Conservation (phyloP, 2,329 filamentous ascomycete genomes). For the Apiospora kogelbergensis region DNA sequence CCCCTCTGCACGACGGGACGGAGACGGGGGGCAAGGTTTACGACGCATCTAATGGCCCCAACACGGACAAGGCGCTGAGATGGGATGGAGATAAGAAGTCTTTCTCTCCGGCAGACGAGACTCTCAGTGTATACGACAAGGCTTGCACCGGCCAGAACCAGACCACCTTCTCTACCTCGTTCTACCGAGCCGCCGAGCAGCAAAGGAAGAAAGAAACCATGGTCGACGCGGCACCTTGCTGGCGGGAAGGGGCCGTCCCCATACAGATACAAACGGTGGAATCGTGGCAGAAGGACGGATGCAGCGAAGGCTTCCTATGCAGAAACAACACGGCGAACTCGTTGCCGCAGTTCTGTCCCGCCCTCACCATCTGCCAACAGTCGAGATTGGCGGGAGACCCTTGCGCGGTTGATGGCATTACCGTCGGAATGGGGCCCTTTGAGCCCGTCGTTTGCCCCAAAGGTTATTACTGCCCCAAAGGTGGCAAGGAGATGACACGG, state of each 20-base stretch:
- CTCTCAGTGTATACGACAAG: conserved; percentile 36
- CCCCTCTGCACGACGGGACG: conserved; percentile 26
- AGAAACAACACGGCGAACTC: conserved; percentile 47
- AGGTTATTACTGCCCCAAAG: conserved; percentile 49
- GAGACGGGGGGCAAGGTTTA: conserved; percentile 29
- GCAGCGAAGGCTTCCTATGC: conserved; percentile 44
- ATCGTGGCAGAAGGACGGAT: conserved; percentile 38
- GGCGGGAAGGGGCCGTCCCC: conserved; percentile 37
- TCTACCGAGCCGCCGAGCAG: conserved; percentile 34
- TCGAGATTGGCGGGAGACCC: conserved; percentile 34
- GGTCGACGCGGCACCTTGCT: conserved; percentile 40
- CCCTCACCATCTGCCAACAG: conserved; percentile 36
- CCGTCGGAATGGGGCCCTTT: conserved; percentile 44
- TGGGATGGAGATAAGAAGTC: conserved; percentile 32
- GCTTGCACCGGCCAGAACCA: conserved; percentile 42
- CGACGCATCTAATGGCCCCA: conserved; percentile 37
- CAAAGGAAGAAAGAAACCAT: conserved; percentile 27
- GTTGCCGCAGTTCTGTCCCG: conserved; percentile 44
- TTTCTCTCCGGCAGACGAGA: conserved; percentile 19
- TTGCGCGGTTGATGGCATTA: conserved; percentile 33
- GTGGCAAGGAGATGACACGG: conserved; percentile 37
- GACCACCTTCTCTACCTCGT: conserved; percentile 40
- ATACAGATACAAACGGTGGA: conserved; percentile 38
- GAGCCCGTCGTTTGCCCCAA: conserved; percentile 52
- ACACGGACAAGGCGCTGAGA: conserved; percentile 26